These are phyloP conservation scores for Hygrophoropsis aurantiaca DNA, from an alignment of 768 basidiomycete species.

Conservation along the genomic window DNA sequence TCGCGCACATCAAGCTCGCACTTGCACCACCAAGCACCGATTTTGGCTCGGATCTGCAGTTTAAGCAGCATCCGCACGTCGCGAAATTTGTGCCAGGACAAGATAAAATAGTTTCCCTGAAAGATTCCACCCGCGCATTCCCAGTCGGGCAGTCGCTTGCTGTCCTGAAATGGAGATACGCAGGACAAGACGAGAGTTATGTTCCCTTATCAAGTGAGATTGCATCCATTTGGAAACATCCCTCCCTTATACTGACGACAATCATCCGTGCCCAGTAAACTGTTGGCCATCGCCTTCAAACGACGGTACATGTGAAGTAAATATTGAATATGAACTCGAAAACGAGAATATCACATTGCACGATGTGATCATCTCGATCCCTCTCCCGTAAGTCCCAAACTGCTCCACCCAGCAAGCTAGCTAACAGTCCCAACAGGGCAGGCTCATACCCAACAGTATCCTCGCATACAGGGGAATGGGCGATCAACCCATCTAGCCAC, in stretches of 20 bases:
- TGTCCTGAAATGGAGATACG: slow-evolving; percentile 91
- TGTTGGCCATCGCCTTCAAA: slow-evolving; percentile 95
- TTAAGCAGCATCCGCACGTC: slow-evolving; percentile 97
- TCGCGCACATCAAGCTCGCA: slow-evolving; percentile 67
- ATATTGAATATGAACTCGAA: slow-evolving; percentile 96
- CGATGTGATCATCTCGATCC: slow-evolving; percentile 88
- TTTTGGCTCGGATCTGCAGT: slow-evolving; percentile 75
- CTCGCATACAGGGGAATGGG: slow-evolving; percentile 76
- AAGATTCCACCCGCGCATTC: slow-evolving; percentile 80
- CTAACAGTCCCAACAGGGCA: slow-evolving; percentile 39
- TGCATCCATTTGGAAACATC: neutral
- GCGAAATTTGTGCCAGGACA: slow-evolving; percentile 75
- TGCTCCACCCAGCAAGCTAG: slow-evolving; percentile 1
- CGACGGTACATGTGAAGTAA: slow-evolving; percentile 91
- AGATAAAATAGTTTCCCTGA: slow-evolving; percentile 74
- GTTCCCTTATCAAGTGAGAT: slow-evolving; percentile 87
- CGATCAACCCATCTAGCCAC: slow-evolving; percentile 76
- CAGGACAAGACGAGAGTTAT: slow-evolving; percentile 86
- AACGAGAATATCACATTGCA: slow-evolving; percentile 76
- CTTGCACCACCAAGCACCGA: slow-evolving; percentile 57
- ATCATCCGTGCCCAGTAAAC: slow-evolving; percentile 63
- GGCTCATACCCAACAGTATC: slow-evolving; percentile 87
- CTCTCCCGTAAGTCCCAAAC: slow-evolving; percentile 74
- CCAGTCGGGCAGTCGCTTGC: slow-evolving; percentile 85
- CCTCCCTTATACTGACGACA: neutral